Evolutionary conservation across 73 alveolate genomes (phyloP), one percentile per base, ranked within the genome.

Genomic region (Paramecium biaurelia): DNA sequence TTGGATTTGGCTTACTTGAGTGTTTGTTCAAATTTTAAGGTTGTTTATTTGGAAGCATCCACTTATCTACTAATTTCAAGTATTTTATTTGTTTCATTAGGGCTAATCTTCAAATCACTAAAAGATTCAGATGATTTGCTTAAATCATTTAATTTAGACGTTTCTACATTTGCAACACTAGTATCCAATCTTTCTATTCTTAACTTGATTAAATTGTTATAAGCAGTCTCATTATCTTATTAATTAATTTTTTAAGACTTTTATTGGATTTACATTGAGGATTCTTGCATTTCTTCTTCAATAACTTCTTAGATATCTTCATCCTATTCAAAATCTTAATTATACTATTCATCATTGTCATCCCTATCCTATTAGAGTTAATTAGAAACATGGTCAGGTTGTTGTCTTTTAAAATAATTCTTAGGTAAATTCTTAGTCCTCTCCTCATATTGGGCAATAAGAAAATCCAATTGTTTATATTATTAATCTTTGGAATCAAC

Each of bases 281-380:
- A 63, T 63, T 63, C 84, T 63, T 63, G 24, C 15, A 74, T 5
- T 34, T 41, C 87, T 37, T 41, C 87, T 74, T 74, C 87, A 34
- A 74, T 74, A 8, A 34, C 18, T 10, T 37, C 59, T 74, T 41
- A 74, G 18, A 74, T 74, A 15, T 37, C 87, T 74, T 41, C 68
- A 5, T 74, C 87, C 45, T 74, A 74, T 15, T 74, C 87, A 74
- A 74, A 37, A 28, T 74, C 87, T 74, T 74, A 41, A 34, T 74
- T 41, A 74, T 37, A 74, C 45, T 74, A 21, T 14, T 74, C 87
- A 74, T 74, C 87, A 53, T 53, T 53, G 32, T 53, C 68, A 21
- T 74, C 87, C 37, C 18, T 6, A 18, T 74, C 87, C 57, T 74
- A 41, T 74, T 34, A 37, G 18, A 74, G 34, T 26, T 37, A 74